These are phyloP conservation scores for Trichaptum fuscoviolaceum DNA, from an alignment of 768 basidiomycete genomes.

Conservation along the genomic window DNA sequence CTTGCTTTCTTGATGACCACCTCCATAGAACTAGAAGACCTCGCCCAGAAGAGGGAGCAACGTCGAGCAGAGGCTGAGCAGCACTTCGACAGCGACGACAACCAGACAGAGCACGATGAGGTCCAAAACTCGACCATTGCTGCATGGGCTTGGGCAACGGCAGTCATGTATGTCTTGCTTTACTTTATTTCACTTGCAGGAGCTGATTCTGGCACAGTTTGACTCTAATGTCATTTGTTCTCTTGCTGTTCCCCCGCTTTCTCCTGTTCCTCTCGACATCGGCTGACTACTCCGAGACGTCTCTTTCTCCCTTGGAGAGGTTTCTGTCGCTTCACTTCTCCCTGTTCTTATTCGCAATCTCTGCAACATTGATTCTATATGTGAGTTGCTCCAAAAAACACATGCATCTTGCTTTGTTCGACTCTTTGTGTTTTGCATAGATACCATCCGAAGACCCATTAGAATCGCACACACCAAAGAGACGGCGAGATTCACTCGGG, in stretches of 20 bases:
- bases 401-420: neutral
- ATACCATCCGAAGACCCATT: conserved; percentile 30
- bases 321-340: conserved; percentile 68
- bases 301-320: conserved; percentile 60
- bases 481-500: conserved; percentile 19
- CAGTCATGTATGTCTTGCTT: neutral
- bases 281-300: conserved; percentile 28
- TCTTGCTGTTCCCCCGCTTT: conserved; percentile 55
- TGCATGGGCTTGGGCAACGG: conserved; percentile 4
- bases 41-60: neutral
- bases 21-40: conserved; percentile 1
- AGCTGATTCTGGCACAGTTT: conserved; percentile 1
- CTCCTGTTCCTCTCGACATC: conserved; percentile 62
- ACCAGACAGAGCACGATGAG: neutral
- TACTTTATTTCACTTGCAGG: neutral
- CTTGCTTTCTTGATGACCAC: conserved; percentile 3
- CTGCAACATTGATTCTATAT: conserved; percentile 53
- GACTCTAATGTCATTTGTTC: conserved; percentile 30
- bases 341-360: conserved; percentile 50
- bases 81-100: neutral
- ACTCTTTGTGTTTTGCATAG: conserved; percentile 13
- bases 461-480: conserved; percentile 20
- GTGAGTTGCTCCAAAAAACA: conserved; percentile 30
- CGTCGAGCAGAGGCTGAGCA: neutral
- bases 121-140: neutral